Percentiles rank a stretch among this genome's conserved stretches.
These are phyloP conservation scores for Alternaria brassicicola DNA, from an alignment of 2,329 filamentous ascomycete species.

Conservation along the genomic window DNA sequence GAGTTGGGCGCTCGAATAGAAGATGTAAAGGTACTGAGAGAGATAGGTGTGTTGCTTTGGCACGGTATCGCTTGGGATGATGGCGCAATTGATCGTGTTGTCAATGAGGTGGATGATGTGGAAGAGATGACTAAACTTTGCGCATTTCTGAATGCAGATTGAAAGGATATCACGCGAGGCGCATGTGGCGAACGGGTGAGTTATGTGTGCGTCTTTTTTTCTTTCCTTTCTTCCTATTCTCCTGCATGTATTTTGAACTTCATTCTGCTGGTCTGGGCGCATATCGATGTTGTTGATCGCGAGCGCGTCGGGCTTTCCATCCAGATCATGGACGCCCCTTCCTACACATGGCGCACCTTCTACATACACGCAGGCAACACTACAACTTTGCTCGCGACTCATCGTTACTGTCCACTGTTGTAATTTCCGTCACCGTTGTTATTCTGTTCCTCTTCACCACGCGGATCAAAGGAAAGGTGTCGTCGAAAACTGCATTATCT, in stretches of 20 bases:
- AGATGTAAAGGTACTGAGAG: slow-evolving; percentile 54
- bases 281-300: not conserved
- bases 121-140: slow-evolving; percentile 62
- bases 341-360: slow-evolving; percentile 21
- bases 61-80: slow-evolving; percentile 68
- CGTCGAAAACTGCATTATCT: not conserved
- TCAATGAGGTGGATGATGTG: slow-evolving; percentile 58
- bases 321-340: slow-evolving; percentile 12
- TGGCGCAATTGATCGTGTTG: slow-evolving; percentile 63
- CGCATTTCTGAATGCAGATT: slow-evolving; percentile 38
- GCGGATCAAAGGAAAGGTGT: not conserved
- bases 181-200: not conserved
- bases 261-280: not conserved
- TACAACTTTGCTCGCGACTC: slow-evolving; percentile 4
- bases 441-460: not conserved
- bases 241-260: not conserved
- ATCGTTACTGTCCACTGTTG: not conserved
- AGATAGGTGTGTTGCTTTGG: slow-evolving; percentile 66
- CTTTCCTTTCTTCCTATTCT: not conserved
- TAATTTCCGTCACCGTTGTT: not conserved
- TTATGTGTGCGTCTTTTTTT: not conserved
- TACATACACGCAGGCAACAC: slow-evolving; percentile 12
- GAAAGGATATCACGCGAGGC: not conserved
- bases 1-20: slow-evolving; percentile 43
- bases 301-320: slow-evolving; percentile 9